Evolutionary conservation across 2,329 filamentous ascomycete species (phyloP), one percentile per base, ranked within the genome.

Genomic region (Alternaria arbusti): DNA sequence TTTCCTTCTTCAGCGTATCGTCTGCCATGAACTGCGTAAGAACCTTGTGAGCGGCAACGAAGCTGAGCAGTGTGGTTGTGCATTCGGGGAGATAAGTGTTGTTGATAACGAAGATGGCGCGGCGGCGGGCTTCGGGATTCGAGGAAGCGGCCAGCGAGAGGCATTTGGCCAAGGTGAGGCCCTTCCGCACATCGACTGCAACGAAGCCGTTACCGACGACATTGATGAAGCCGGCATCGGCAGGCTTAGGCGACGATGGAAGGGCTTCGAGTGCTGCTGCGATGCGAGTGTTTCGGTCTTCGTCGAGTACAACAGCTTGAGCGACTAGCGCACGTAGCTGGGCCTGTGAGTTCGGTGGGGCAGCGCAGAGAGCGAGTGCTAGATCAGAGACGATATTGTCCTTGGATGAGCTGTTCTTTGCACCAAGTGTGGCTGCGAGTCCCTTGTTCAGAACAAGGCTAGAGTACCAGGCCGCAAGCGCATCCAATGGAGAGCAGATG

Each of bases 391-490:
- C 82, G 64, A 88, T 83, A 44, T 77, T 62, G 79, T 82, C 59
- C 59, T 70, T 81, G 11, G 79, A 77, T 3, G 79, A 76, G 17
- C 82, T 81, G 11, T 85, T 83, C 62, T 86, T 86, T 13, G 82
- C 81, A 45, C 87, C 85, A 32, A 96, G 84, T 36, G 87, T 89
- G 15, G 84, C 84, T 12, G 89, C 83, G 26, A 97, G 85, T 3
- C 88, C 89, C 61, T 87, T 86, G 71, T 94, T 91, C 40, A 97
- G 82, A 12, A 88, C 84, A 59, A 90, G 85, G 67, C 89, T 93
- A 0, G 94, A 96, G 84, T 90, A 96, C 94, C 94, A 97, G 3
- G 94, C 93, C 7, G 94, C 93, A 55, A 97, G 88, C 12, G 93
- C 94, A 79, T 97, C 95, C 68, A 97, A 87, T 0, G 94, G 93